phyloP scores from a whole-genome alignment of 441 rosid genomes.

The Kokia cookei region DNA sequence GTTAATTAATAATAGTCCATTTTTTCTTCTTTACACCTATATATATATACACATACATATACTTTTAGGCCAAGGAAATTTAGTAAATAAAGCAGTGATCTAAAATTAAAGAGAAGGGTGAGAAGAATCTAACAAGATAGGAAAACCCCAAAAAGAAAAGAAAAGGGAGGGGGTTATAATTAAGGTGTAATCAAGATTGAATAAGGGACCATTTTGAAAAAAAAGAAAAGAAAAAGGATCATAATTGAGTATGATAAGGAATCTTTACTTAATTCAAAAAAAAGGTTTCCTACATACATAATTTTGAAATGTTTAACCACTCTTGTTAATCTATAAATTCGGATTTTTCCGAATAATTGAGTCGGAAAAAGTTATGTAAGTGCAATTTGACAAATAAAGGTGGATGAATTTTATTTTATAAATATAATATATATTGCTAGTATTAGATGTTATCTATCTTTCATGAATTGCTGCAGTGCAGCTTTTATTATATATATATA shows the following conservation, averaged over 20 bases:
- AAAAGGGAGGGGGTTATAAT: background rate
- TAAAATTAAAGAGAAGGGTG: constrained; percentile 5
- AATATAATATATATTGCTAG: constrained; percentile 1
- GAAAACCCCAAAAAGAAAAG: background rate
- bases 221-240: background rate
- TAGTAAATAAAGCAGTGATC: background rate
- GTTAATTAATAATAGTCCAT: background rate
- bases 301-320: background rate
- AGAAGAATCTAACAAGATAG: background rate
- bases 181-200: background rate
- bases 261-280: constrained; percentile 20
- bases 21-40: background rate
- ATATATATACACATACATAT: too few species aligned
- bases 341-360: too few species aligned
- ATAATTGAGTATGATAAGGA: constrained; percentile 13
- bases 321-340: too few species aligned
- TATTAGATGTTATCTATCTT: background rate
- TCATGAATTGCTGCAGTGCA: background rate
- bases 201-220: constrained; percentile 2
- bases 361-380: too few species aligned
- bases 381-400: constrained; percentile 23
- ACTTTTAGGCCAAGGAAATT: background rate
- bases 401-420: background rate
- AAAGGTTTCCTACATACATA: background rate
- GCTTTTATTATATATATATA: background rate